phyloP scores from a whole-genome alignment of 257 asterid species.

The Sherardia arvensis region DNA sequence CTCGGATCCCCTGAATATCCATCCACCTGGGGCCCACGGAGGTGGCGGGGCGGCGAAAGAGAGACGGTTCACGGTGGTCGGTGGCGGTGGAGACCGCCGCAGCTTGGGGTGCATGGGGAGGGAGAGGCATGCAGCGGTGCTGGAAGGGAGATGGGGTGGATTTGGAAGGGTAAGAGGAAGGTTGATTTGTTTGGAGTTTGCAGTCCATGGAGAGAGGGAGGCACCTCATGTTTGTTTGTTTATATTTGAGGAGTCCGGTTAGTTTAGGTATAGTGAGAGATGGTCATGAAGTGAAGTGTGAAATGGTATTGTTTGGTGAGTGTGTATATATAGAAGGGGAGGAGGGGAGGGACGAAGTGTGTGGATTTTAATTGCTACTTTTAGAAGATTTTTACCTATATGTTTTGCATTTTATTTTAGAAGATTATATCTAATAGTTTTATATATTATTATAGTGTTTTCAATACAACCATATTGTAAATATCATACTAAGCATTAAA shows the following conservation, averaged over 20 bases:
- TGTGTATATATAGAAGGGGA: neutral
- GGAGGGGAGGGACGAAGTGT: neutral
- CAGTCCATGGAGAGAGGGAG: conserved; percentile 15
- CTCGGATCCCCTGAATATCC: conserved; percentile 60
- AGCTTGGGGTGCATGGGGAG: conserved; percentile 6
- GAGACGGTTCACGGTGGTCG: conserved; percentile 12
- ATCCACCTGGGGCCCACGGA: conserved; percentile 40
- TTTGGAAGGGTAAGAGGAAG: conserved; percentile 11
- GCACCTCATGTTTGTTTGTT: conserved; percentile 29
- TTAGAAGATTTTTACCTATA: too few relatives aligned
- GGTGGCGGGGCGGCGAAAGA: neutral
- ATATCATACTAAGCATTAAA: too few relatives aligned
- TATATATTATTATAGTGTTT: too few relatives aligned
- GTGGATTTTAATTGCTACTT: neutral
- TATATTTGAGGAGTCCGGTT: neutral
- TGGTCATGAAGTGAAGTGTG: neutral
- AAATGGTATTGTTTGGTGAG: neutral
- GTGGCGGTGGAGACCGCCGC: conserved; percentile 12
- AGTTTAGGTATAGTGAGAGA: neutral
- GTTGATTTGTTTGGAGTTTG: conserved; percentile 19
- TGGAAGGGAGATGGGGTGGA: neutral
- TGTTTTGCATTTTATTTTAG: too few relatives aligned
- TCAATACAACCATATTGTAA: too few relatives aligned
- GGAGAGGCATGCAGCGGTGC: conserved; percentile 4
- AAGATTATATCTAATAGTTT: too few relatives aligned